Evolutionary conservation across 129 eudicot genomes (phyloP), one percentile per base, ranked within the genome.

Genomic region (Rutidosis leptorrhynchoides): DNA sequence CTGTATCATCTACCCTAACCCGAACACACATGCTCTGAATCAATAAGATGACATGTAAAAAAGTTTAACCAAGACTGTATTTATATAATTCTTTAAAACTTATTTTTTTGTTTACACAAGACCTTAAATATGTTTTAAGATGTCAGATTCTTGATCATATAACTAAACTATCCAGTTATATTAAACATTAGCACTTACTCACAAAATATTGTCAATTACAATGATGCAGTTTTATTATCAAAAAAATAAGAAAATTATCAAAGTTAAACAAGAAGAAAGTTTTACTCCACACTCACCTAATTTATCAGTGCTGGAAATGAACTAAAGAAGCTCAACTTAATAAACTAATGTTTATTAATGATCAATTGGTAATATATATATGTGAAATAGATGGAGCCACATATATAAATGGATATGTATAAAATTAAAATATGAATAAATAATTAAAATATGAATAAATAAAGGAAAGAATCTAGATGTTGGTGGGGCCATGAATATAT

Each of bases 241-340:
- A 24, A 25, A 25, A 27, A 54, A 57, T 20, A 62, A 16, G 22
- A 48, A 20, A 42, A 73, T 14, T 21, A 74, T 28, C 26, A 45
- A 43, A 42, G 14, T 10, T 32, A 43, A 74, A 48, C 28, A 21
- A 82, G 78, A 76, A 65, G 58, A 64, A 43, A 42, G n/a, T n/a
- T 9, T 35, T 9, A 35, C 43, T 35, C 9, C 43, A 10, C 3
- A 37, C 45, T 37, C 16, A 37, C 45, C 45, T 37, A 11, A 37
- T 37, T 33, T 7, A 33, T 33, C 12, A 9, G 42, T 33, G 70
- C 66, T 69, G 49, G 15, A 71, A 62, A 65, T 56, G 52, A 69
- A 69, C 22, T 78, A 27, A 67, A 67, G 11, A 17, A 7, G 52
- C 22, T 53, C 9, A 42, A 69, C 7, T 55, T 37, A 7, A 21